Percentiles rank a stretch among this genome's conserved stretches.
Evolutionary conservation across 2,329 filamentous ascomycete genomes (phyloP).

Genomic region (Aaosphaeria arxii): DNA sequence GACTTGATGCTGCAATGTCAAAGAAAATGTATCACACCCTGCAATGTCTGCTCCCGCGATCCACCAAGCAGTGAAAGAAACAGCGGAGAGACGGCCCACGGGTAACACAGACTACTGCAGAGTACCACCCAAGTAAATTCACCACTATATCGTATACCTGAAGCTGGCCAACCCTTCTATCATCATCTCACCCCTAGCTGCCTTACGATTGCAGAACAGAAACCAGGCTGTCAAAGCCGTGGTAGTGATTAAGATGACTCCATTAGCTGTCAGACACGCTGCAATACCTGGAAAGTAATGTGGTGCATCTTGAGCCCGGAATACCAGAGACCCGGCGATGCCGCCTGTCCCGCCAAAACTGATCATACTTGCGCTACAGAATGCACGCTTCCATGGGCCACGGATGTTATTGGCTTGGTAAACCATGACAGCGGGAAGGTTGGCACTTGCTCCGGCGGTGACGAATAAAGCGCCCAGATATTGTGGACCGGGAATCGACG

Average conservation of each 20-base stretch:
- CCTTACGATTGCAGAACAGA: slow-evolving; percentile 11
- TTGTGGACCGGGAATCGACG: slow-evolving; percentile 18
- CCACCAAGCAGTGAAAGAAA: no score
- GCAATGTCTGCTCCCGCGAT: no score
- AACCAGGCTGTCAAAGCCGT: slow-evolving; percentile 9
- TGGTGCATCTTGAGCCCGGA: slow-evolving; percentile 29
- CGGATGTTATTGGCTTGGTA: slow-evolving; percentile 34
- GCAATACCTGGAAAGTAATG: slow-evolving; percentile 25
- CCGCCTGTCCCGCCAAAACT: slow-evolving; percentile 30
- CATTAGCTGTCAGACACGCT: slow-evolving; percentile 17
- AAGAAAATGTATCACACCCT: no score
- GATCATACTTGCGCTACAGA: slow-evolving; percentile 30
- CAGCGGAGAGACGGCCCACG: no score
- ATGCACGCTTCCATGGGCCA: slow-evolving; percentile 21
- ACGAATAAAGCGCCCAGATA: slow-evolving; percentile 35
- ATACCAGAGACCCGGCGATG: slow-evolving; percentile 28
- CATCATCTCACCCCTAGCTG: slow-evolving; percentile 6
- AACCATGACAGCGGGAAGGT: slow-evolving; percentile 28
- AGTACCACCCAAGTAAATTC: no score
- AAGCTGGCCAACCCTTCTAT: neutral
- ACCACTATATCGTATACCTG: neutral
- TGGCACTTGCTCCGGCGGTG: slow-evolving; percentile 27
- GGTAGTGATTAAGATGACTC: slow-evolving; percentile 14
- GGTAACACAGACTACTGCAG: no score
- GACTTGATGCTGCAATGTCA: no score